Percentiles rank a stretch among this genome's conserved stretches.
phyloP scores from a whole-genome alignment of 2,329 filamentous ascomycete species.

The Chrysosporium keratinophilum region DNA sequence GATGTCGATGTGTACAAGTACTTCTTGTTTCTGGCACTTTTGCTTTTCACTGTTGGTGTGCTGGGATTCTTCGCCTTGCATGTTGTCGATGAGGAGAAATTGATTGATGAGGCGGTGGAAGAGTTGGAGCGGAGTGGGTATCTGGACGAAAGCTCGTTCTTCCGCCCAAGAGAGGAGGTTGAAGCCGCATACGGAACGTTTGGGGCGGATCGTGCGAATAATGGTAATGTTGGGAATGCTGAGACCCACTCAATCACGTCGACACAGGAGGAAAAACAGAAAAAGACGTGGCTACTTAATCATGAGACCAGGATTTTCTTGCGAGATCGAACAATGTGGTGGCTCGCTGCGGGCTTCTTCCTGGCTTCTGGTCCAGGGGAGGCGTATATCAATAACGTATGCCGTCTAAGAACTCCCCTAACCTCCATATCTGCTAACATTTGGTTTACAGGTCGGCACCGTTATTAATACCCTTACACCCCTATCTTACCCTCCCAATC shows the following conservation, averaged over 20 bases:
- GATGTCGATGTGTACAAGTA: constrained; percentile 68
- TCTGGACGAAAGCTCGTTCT: constrained; percentile 62
- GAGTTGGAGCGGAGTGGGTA: constrained; percentile 83
- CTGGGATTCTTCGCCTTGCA: constrained; percentile 63
- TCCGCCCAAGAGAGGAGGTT: constrained; percentile 43
- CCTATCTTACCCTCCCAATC: constrained; percentile 43
- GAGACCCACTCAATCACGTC: constrained; percentile 16
- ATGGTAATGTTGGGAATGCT: constrained; percentile 26
- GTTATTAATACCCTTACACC: constrained; percentile 77
- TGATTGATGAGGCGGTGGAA: constrained; percentile 83
- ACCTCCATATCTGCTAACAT: not conserved
- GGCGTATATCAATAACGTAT: constrained; percentile 84
- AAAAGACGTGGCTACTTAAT: constrained; percentile 86
- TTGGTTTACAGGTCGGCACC: constrained; percentile 54
- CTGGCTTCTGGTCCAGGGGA: constrained; percentile 91
- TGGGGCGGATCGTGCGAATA: constrained; percentile 34
- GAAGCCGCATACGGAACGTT: constrained; percentile 39
- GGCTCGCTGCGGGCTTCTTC: constrained; percentile 80
- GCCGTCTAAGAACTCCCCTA: constrained; percentile 10
- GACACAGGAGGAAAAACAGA: constrained; percentile 50
- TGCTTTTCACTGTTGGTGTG: constrained; percentile 61
- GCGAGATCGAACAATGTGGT: constrained; percentile 89
- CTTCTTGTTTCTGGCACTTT: constrained; percentile 70
- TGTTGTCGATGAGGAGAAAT: constrained; percentile 56
- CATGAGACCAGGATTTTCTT: constrained; percentile 81